Base-by-base conservation (phyloP, 768 basidiomycete species). In the Lactarius quietus region DNA sequence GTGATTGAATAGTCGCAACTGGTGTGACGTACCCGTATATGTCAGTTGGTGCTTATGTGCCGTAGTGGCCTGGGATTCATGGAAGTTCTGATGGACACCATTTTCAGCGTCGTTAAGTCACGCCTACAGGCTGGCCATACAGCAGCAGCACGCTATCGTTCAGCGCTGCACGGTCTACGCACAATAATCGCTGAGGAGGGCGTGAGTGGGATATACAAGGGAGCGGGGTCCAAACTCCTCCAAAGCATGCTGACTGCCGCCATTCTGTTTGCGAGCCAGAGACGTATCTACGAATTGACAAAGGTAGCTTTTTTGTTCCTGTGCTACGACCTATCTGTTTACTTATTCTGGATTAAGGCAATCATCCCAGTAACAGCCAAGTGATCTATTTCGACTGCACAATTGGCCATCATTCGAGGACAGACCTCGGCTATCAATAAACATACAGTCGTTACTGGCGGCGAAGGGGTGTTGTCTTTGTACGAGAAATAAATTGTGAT, bases 171-270 rank as follows among this genome's bases (percentile, higher is more conserved):
- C 67, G 95, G 92, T 3, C 75, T 97, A n/a, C 74, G 86, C 33
- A 85, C 86, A 36, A 94, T 97, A 72, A 70, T 95, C 68, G 79
- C 78, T 66, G 84, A 89, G 69, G 95, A 97, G 72, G 93, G 90
- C 2, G 68, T 90, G n/a, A 80, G 79, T 70, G 95, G 95, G 2
- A 74, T 97, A 26, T 97, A 97, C 80, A 89, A 85, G 69, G 95
- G 95, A 7, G 83, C 95, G 31, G 82, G 82, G 17, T 92, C 88
- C 72, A 99, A 99, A 78, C 85, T 99, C 26, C 64, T 91, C 6
- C 96, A 98, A 76, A 93, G 90, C 68, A 92, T 97, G 1, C 81
- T 98, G 57, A 96, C 94, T 9, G 95, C 95, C 18, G 93, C 94
- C 7, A 93, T 98, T 70, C 81, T 98, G 69, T 98, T 98, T 73